Evolutionary conservation across 2,329 filamentous ascomycete species (phyloP), one percentile per base, ranked within the genome.

Genomic region (Alternaria triticimaculans): DNA sequence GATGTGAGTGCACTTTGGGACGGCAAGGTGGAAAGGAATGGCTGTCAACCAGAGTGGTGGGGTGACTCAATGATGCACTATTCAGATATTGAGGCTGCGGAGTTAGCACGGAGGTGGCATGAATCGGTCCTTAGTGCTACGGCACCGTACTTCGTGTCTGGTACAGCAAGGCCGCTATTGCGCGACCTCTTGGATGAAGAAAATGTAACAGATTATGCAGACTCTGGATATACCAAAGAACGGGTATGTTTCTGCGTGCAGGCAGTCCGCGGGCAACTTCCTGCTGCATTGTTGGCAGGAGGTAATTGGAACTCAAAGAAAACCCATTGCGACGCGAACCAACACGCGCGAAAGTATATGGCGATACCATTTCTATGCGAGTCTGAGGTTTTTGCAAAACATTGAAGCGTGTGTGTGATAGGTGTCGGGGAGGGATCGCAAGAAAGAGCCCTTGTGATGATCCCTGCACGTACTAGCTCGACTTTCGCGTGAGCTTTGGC

Each of bases 401-500:
- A 7, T 26, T 55, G 51, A 21, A 43, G 15, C 2, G 15, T 12
- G 28, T n/a, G 6, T 41, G 33, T 37, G 33, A 0, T 1, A 41
- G 33, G 33, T 25, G 11, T 44, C 2, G 20, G 23, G 51, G 14
- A 15, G 15, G 15, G 46, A 28, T 26, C 23, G 21, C 55, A 41
- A 53, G 49, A 60, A 63, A 55, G 56, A 21, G 54, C 25, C 44
- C 56, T 55, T 60, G 60, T 44, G 50, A 49, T 60, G 60, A 63
- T 63, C 60, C 60, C 60, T 63, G 60, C 60, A 63, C 53, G 62
- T 63, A 58, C 55, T 55, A 62, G 60, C 59, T 54, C 43, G 54
- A 54, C 67, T 67, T 63, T 64, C 60, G 62, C 64, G 69, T 69
- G 68, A 69, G 60, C 58, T 61, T 57, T 61, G 63, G 60, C 49